A percentile compares a stretch with the other conserved stretches of the same genome.
These are phyloP conservation scores for Climacium dendroides DNA, from an alignment of 225 moss, liverwort and hornwort species.

Conservation along the genomic window DNA sequence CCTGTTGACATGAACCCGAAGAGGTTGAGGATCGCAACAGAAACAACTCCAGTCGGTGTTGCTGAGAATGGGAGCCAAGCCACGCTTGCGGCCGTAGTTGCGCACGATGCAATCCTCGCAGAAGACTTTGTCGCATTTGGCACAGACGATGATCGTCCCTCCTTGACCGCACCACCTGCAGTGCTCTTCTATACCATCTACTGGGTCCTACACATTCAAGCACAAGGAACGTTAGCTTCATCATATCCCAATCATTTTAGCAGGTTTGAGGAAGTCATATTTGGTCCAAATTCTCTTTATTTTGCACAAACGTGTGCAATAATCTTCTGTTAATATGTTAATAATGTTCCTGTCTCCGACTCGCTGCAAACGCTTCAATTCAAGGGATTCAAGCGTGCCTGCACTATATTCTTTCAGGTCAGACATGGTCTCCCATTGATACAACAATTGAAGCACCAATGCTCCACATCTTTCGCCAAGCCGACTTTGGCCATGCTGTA, in stretches of 20 bases:
- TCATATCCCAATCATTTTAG: background rate
- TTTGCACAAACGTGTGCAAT: background rate
- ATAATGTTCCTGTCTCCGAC: background rate
- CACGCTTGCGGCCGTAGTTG: slow-evolving; percentile 33
- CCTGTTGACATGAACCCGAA: background rate
- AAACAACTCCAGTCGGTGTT: slow-evolving; percentile 44
- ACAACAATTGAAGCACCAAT: background rate
- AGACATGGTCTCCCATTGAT: background rate
- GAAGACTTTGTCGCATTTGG: slow-evolving; percentile 52
- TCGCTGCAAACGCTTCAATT: background rate
- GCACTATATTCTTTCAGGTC: background rate
- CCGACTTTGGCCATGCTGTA: background rate
- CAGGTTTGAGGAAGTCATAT: background rate
- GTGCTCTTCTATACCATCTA: slow-evolving; percentile 42
- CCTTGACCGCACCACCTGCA: slow-evolving; percentile 90
- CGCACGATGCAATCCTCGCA: slow-evolving; percentile 52
- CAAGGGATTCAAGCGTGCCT: background rate
- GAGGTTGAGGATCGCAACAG: slow-evolving; percentile 24
- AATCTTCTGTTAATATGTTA: background rate
- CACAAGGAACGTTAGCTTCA: background rate
- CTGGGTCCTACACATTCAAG: slow-evolving; percentile 14
- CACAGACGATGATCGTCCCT: slow-evolving; percentile 44
- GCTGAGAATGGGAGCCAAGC: slow-evolving; percentile 4
- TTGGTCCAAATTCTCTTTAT: background rate
- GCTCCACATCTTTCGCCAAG: background rate